These are phyloP conservation scores for Stipa capillata DNA, from an alignment of 176 grass and related monocot species.

Conservation along the genomic window DNA sequence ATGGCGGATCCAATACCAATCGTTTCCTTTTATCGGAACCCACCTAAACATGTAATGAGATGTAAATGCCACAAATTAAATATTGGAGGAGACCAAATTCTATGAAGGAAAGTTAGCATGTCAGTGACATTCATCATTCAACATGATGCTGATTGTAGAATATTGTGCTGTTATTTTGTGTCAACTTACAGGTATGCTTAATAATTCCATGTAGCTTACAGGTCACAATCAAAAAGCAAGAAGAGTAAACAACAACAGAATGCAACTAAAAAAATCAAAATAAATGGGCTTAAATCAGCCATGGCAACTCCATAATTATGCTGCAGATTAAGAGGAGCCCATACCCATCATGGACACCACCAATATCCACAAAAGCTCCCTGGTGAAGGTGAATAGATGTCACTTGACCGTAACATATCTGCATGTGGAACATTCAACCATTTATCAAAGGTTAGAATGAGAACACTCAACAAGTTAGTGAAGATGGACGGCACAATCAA, in stretches of 20 bases:
- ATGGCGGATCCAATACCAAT: conserved; percentile 99
- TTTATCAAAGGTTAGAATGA: not conserved
- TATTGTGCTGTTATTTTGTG: not conserved
- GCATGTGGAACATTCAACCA: conserved; percentile 1
- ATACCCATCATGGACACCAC: conserved; percentile 88
- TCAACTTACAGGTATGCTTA: not conserved
- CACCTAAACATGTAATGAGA: conserved; percentile 48
- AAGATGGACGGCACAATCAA: conserved; percentile 13
- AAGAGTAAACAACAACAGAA: not conserved
- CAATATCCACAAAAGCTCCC: conserved; percentile 93
- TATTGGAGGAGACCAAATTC: not conserved
- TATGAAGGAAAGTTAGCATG: not conserved
- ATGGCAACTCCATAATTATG: not conserved
- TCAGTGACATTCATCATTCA: not conserved
- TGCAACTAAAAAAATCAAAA: not conserved
- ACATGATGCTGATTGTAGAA: not conserved
- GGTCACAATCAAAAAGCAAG: not conserved
- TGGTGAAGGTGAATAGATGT: conserved; percentile 65
- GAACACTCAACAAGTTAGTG: not conserved
- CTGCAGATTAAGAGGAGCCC: not conserved
- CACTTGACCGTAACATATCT: conserved; percentile 92
- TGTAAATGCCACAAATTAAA: not conserved
- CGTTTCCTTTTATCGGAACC: conserved; percentile 95
- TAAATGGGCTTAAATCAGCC: not conserved
- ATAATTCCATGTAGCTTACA: not conserved